Evolutionary conservation across 225 moss, liverwort and hornwort genomes (phyloP).

Genomic region (Rhytidiadelphus loreus): DNA sequence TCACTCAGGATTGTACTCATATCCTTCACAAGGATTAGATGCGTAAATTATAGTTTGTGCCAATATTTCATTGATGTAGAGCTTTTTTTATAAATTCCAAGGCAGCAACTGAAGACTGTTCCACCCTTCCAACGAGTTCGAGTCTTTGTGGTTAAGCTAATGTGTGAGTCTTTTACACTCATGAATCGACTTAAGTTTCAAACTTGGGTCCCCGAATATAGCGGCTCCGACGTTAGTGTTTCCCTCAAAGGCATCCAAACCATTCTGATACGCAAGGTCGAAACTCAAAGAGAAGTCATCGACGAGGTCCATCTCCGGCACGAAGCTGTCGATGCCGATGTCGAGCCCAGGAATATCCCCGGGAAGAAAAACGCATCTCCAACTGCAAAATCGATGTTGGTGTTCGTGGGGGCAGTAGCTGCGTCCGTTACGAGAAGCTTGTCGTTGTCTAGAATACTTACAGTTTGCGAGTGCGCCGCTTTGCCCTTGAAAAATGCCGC

Average conservation of each 20-base stretch:
- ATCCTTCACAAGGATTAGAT: too few species aligned
- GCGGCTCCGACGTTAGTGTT: not conserved
- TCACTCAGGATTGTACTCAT: too few species aligned
- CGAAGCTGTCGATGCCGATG: conserved; percentile 12
- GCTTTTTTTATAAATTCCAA: too few species aligned
- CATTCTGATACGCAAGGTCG: conserved; percentile 12
- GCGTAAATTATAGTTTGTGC: too few species aligned
- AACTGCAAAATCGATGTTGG: not conserved
- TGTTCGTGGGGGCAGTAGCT: not conserved
- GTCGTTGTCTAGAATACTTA: not conserved
- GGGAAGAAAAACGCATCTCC: conserved; percentile 14
- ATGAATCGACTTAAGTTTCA: too few species aligned
- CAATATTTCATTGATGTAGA: too few species aligned
- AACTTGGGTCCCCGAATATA: too few species aligned
- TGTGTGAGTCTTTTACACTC: too few species aligned
- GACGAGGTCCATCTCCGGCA: conserved; percentile 2
- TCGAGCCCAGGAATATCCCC: conserved; percentile 28
- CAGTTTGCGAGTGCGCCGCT: conserved; percentile 16
- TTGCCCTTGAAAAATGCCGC: conserved; percentile 29
- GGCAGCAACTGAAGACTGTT: too few species aligned
- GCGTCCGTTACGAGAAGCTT: not conserved
- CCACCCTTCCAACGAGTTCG: too few species aligned
- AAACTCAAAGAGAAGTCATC: conserved; percentile 33
- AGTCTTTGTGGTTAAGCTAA: too few species aligned
- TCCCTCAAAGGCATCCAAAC: conserved; percentile 27